Evolutionary conservation across 208 protist species (phyloP).

Genomic region (Naegleria lovaniensis): DNA sequence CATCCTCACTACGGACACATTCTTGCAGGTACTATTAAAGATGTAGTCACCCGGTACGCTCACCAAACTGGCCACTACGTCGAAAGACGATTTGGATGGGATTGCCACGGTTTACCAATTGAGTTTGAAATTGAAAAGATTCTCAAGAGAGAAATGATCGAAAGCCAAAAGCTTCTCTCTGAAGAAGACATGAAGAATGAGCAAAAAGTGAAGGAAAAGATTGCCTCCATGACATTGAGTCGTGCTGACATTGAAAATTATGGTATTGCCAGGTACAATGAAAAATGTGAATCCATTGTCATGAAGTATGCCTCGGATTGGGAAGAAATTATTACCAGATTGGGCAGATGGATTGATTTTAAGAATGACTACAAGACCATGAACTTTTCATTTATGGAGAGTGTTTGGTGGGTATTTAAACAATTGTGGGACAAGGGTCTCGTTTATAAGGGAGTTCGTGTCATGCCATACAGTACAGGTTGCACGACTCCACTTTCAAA

Average conservation of each 20-base stretch:
- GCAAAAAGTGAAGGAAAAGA: conserved; percentile 27
- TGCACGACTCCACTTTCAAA: conserved; percentile 99
- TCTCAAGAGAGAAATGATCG: background rate
- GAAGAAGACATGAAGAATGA: background rate
- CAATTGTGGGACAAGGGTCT: conserved; percentile 93
- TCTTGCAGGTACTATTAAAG: conserved; percentile 98
- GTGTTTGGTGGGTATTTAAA: conserved; percentile 99
- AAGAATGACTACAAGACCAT: conserved; percentile 99
- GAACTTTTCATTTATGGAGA: conserved; percentile 97
- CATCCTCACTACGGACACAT: conserved; percentile 99
- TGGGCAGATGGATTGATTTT: conserved; percentile 27
- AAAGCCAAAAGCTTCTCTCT: background rate
- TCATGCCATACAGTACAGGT: conserved; percentile 98
- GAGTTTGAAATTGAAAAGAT: conserved; percentile 99
- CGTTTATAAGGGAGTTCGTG: conserved; percentile 97
- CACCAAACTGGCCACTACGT: conserved; percentile 92
- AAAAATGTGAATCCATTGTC: conserved; percentile 94
- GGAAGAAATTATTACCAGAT: conserved; percentile 77
- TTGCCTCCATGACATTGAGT: conserved; percentile 65
- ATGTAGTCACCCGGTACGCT: conserved; percentile 90
- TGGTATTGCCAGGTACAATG: conserved; percentile 98
- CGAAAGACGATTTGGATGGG: conserved; percentile 97
- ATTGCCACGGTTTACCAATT: conserved; percentile 96
- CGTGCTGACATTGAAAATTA: conserved; percentile 89
- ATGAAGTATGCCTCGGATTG: conserved; percentile 97